A percentile compares a stretch with the other conserved stretches of the same genome.
These are phyloP conservation scores for Maudiozyma saulgeensis DNA, from an alignment of 805 yeast genomes.

Conservation along the genomic window DNA sequence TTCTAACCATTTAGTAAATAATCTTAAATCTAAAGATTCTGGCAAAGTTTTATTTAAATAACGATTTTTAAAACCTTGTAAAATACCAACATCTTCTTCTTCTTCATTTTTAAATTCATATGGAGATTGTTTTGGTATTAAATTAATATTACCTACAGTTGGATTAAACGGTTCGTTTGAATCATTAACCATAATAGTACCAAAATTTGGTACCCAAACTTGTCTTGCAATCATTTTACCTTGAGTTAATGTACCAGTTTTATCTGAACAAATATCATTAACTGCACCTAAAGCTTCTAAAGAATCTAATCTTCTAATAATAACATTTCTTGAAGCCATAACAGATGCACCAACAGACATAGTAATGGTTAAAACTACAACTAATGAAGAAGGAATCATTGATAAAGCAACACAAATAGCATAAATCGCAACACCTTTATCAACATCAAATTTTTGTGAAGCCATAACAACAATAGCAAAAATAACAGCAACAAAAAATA, in stretches of 20 bases:
- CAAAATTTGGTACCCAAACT: constrained; percentile 73
- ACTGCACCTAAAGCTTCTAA: constrained; percentile 94
- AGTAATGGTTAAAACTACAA: constrained; percentile 94
- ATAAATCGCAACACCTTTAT: constrained; percentile 72
- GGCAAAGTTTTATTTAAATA: constrained; percentile 13
- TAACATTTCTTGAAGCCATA: constrained; percentile 91
- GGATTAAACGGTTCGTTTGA: constrained; percentile 81
- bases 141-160: constrained; percentile 81
- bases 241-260: constrained; percentile 84
- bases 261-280: constrained; percentile 85
- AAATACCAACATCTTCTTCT: constrained; percentile 24
- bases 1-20: constrained; percentile 43
- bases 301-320: constrained; percentile 84
- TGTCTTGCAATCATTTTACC: constrained; percentile 85
- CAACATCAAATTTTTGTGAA: constrained; percentile 66
- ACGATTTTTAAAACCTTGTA: constrained; percentile 16
- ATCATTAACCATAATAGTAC: constrained; percentile 51
- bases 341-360: constrained; percentile 91
- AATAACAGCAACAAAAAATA: constrained; percentile 70
- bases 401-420: constrained; percentile 96
- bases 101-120: constrained; percentile 23
- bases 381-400: constrained; percentile 96
- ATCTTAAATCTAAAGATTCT: constrained; percentile 9
- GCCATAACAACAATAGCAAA: constrained; percentile 85
- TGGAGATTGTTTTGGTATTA: constrained; percentile 60